phyloP scores from a whole-genome alignment of 345 rosid species.

The Populus alba region DNA sequence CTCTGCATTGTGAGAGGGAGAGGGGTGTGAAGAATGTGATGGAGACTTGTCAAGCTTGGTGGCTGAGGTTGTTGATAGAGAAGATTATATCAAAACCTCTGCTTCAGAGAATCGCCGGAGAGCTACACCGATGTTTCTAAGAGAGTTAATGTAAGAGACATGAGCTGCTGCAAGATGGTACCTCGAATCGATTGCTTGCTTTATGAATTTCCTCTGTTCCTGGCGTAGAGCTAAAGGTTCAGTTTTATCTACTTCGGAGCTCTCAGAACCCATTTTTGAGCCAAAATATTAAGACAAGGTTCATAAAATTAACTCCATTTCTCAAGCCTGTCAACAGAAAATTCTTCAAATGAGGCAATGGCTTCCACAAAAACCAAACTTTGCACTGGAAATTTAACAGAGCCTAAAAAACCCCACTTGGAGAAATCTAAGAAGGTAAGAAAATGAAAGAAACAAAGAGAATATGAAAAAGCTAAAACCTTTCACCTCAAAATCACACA shows the following conservation, averaged over 20 bases:
- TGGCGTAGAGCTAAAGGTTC: slow-evolving; percentile 67
- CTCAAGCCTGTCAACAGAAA: background rate
- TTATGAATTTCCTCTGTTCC: slow-evolving; percentile 64
- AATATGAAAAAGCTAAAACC: background rate
- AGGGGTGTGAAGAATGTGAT: too few relatives aligned
- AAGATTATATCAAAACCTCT: too few relatives aligned
- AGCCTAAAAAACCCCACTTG: background rate
- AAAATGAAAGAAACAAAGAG: background rate
- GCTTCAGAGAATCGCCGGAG: slow-evolving; percentile 75
- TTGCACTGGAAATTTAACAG: background rate
- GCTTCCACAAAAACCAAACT: background rate
- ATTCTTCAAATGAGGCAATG: background rate
- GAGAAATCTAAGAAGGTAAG: background rate
- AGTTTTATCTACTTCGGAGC: slow-evolving; percentile 53
- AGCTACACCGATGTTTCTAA: slow-evolving; percentile 68
- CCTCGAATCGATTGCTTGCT: slow-evolving; percentile 75
- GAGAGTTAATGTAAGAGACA: slow-evolving; percentile 74
- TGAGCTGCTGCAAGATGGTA: slow-evolving; percentile 84
- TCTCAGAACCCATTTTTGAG: slow-evolving; percentile 61
- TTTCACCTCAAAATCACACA: background rate
- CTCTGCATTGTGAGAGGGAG: too few relatives aligned
- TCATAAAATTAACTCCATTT: slow-evolving; percentile 24
- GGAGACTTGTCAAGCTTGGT: too few relatives aligned
- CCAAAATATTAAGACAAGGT: slow-evolving; percentile 20
- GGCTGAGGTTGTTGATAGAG: too few relatives aligned